These are phyloP conservation scores for Kentomonas sorsogonicus DNA, from an alignment of 208 protist species.

Conservation along the genomic window DNA sequence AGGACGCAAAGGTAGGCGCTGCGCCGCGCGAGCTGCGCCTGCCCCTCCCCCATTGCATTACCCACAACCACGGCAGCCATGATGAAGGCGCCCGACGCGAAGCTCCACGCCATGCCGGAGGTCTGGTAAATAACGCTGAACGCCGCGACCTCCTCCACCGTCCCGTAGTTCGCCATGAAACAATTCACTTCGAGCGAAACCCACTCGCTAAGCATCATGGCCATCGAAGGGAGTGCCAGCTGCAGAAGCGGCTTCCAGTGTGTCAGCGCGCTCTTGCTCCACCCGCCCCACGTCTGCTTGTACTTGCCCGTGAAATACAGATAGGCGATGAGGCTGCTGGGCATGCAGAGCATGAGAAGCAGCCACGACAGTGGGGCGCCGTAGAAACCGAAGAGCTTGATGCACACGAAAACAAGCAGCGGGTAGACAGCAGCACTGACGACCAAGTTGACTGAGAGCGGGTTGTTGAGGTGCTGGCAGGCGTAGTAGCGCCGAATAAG, in stretches of 20 bases:
- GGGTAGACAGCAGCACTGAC: conserved; percentile 41
- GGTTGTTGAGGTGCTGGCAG: conserved; percentile 61
- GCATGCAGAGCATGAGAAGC: conserved; percentile 58
- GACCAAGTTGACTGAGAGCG: conserved; percentile 60
- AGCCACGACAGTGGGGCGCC: conserved; percentile 56
- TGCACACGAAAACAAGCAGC: conserved; percentile 36
- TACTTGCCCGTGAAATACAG: conserved; percentile 54
- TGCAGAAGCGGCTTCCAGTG: conserved; percentile 57
- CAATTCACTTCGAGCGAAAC: conserved; percentile 67
- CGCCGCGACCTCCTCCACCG: conserved; percentile 50
- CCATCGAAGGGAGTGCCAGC: conserved; percentile 68
- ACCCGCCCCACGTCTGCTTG: conserved; percentile 66
- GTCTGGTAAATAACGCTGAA: conserved; percentile 65
- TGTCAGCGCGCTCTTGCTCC: conserved; percentile 36
- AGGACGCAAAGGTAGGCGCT: conserved; percentile 37
- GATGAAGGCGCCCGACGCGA: conserved; percentile 69
- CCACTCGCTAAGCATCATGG: conserved; percentile 81
- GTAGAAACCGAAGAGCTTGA: conserved; percentile 45
- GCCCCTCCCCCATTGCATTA: conserved; percentile 55
- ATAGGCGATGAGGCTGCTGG: conserved; percentile 43
- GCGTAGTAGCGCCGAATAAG: conserved; percentile 78
- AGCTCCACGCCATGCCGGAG: conserved; percentile 51
- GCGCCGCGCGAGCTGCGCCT: conserved; percentile 45
- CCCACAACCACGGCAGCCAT: conserved; percentile 64
- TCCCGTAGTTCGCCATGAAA: conserved; percentile 57